Base-by-base conservation (phyloP, 768 basidiomycete species). In the Phaffia tasmanica region DNA sequence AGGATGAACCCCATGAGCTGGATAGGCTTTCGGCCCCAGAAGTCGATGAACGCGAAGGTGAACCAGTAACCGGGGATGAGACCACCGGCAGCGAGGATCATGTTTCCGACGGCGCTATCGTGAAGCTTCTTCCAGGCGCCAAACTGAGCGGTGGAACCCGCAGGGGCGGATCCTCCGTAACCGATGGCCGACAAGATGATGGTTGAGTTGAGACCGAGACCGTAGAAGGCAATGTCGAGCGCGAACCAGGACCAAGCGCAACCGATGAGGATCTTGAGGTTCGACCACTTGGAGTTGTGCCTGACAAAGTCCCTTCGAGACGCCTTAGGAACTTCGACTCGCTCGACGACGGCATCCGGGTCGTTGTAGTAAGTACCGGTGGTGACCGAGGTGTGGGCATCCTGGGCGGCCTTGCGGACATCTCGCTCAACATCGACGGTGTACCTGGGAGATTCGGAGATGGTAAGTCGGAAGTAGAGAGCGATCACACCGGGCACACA, bases 351-450 rank as follows among this genome's bases (percentile, higher is more conserved):
- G 15, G 82, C 81, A 59, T 86, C 84, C 4, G 81, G 80, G 71
- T 86, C 83, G 47, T 79, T 78, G 27, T 77, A 72, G 72, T 70
- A 74, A 8, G 72, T 77, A 48, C 82, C 81, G 19, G 78, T 79
- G 23, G 79, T 77, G 56, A 91, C 70, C 64, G 88, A 86, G 56
- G 81, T 80, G 66, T 85, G 81, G 70, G 90, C 87, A 72, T 92
- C 90, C 35, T 80, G 77, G 0, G 83, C 64, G 8, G 89, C 90
- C 73, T 86, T 87, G 50, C 82, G 79, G 54, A 93, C 78, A 75
- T 92, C 90, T 59, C 86, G 81, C 76, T 91, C 88, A 68, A 93
- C 83, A 79, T 93, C 90, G 86, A 92, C 91, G 67, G 90, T 94
- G 75, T 75, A 85, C 70, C 90, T 88, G 30, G 90, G 90, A 0